These are phyloP conservation scores for Flueggea neowawraea DNA, from an alignment of 441 rosid species.

Conservation along the genomic window DNA sequence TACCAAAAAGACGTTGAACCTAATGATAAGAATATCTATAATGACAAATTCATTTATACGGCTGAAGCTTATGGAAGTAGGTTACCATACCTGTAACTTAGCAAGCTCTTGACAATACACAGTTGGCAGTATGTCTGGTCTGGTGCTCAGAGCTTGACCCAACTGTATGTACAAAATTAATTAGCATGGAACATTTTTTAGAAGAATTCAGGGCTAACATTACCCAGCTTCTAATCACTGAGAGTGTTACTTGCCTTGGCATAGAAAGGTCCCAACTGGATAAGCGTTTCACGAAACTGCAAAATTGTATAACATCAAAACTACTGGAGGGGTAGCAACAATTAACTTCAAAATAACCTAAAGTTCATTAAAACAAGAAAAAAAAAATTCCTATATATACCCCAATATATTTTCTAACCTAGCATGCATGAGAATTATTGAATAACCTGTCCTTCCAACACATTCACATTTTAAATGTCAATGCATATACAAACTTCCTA, in stretches of 20 bases:
- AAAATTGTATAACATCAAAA: conserved; percentile 12
- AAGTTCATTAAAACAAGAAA: neutral
- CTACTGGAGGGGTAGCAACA: too few species aligned
- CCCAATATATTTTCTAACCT: too few species aligned
- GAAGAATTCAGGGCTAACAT: neutral
- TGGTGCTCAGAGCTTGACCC: conserved; percentile 99
- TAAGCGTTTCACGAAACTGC: conserved; percentile 93
- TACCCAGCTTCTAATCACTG: neutral
- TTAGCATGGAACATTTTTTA: too few species aligned
- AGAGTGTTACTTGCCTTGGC: conserved; percentile 62
- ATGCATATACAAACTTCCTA: too few species aligned
- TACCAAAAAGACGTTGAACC: conserved; percentile 26
- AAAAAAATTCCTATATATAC: neutral
- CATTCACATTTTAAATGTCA: too few species aligned
- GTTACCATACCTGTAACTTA: conserved; percentile 70
- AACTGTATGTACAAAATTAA: conserved; percentile 42
- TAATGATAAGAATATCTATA: neutral
- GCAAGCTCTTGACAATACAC: conserved; percentile 95
- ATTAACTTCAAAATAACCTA: neutral
- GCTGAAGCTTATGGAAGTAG: conserved; percentile 5
- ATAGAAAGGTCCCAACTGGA: conserved; percentile 92
- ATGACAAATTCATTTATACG: neutral
- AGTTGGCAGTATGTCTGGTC: conserved; percentile 86
- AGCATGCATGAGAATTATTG: neutral
- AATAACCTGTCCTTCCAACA: neutral